Conservation (phyloP, 2,329 filamentous ascomycete genomes). For the Neopestalotiopsis clavispora region DNA sequence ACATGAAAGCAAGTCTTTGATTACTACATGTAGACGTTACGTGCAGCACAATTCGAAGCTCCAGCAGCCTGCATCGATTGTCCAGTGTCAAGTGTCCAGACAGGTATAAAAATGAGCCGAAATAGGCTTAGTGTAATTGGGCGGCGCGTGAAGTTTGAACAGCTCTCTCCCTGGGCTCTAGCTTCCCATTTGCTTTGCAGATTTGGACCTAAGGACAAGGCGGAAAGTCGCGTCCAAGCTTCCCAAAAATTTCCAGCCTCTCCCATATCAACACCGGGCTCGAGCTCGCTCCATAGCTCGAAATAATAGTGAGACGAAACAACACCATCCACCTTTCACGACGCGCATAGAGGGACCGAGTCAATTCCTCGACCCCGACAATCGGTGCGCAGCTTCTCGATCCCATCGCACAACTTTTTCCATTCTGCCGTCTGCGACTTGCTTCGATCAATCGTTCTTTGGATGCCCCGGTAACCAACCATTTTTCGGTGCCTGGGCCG, state of each 20-base stretch:
- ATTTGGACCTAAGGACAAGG: conserved; percentile 18
- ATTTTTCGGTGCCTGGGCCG: conserved; percentile 26
- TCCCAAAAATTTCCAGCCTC: conserved; percentile 34
- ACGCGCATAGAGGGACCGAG: conserved; percentile 6
- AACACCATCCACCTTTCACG: conserved; percentile 3
- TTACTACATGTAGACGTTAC: too few relatives aligned
- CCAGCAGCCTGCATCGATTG: too few relatives aligned
- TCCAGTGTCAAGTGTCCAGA: too few relatives aligned
- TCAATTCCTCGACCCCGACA: neutral
- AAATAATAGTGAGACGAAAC: conserved; percentile 12
- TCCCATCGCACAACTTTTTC: neutral
- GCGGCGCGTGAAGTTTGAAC: conserved; percentile 18
- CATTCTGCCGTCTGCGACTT: conserved; percentile 6
- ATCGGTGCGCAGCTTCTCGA: conserved; percentile 7
- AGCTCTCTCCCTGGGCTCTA: neutral
- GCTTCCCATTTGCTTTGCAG: neutral
- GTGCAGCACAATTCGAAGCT: too few relatives aligned
- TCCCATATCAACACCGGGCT: conserved; percentile 10
- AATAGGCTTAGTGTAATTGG: conserved; percentile 28
- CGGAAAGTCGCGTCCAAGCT: conserved; percentile 30
- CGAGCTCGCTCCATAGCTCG: neutral
- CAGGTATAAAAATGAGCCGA: neutral
- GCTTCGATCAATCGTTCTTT: conserved; percentile 26
- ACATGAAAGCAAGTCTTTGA: too few relatives aligned
- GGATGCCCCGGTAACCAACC: conserved; percentile 35